phyloP scores from a whole-genome alignment of 495 filamentous ascomycete species.

The Trichocladium uniseriatum region DNA sequence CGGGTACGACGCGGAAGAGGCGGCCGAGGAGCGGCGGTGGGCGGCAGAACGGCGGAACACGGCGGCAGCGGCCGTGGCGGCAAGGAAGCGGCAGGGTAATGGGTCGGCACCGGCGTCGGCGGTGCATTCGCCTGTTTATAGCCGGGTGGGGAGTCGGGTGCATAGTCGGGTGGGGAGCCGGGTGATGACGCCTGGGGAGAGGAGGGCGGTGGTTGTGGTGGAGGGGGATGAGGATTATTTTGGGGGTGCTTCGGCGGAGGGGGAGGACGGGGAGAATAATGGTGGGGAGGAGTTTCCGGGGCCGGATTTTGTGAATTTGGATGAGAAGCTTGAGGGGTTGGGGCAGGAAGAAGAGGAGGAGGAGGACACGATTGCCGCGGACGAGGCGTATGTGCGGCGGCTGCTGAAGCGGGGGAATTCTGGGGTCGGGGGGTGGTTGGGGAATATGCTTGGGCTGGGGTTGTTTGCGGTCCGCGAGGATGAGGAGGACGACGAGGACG shows the following conservation, averaged over 20 bases:
- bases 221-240: neutral
- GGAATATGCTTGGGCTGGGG: constrained; percentile 63
- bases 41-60: too few species aligned
- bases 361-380: constrained; percentile 22
- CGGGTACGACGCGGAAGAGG: too few species aligned
- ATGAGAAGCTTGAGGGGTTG: constrained; percentile 38
- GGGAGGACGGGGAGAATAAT: constrained; percentile 19
- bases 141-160: constrained; percentile 36
- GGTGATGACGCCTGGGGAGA: constrained; percentile 19
- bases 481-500: constrained; percentile 42
- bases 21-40: neutral
- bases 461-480: constrained; percentile 61
- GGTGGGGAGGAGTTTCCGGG: constrained; percentile 37
- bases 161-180: constrained; percentile 38
- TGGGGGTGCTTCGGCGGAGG: neutral
- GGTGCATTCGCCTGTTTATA: constrained; percentile 20
- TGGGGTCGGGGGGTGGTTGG: constrained; percentile 68
- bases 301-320: constrained; percentile 52
- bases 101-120: neutral
- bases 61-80: too few species aligned
- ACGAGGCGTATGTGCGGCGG: constrained; percentile 47
- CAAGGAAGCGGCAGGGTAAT: too few species aligned
- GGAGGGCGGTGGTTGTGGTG: constrained; percentile 4
- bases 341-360: constrained; percentile 28
- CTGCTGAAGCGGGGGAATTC: constrained; percentile 51